phyloP scores from a whole-genome alignment of 108 stramenopile species.

The Phaeodactylum tricornutum region DNA sequence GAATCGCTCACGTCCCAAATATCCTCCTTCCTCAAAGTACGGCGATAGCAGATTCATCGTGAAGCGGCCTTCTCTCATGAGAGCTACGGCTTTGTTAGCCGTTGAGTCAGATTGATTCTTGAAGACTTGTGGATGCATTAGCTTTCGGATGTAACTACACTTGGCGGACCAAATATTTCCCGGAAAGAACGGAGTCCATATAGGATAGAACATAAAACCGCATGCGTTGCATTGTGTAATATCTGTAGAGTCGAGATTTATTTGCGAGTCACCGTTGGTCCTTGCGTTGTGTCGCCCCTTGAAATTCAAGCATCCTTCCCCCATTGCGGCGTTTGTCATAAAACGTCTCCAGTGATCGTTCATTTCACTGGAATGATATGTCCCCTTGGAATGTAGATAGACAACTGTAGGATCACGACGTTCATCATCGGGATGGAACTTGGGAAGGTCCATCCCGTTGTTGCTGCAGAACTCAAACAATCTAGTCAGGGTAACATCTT shows the following conservation, averaged over 20 bases:
- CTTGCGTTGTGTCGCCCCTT: no score
- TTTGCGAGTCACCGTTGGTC: no score
- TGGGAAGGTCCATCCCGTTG: not conserved
- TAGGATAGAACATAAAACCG: conserved; percentile 28
- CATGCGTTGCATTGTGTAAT: conserved; percentile 40
- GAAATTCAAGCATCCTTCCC: not conserved
- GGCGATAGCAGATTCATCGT: not conserved
- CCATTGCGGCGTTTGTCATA: conserved; percentile 3
- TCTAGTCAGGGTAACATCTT: not conserved
- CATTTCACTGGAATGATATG: not conserved
- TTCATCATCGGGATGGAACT: not conserved
- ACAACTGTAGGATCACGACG: not conserved
- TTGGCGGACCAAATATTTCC: conserved; percentile 41
- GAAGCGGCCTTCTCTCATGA: not conserved
- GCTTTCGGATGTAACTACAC: conserved; percentile 32
- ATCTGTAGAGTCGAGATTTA: no score
- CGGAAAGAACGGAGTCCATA: conserved; percentile 36
- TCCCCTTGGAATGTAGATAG: conserved; percentile 4
- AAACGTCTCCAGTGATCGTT: not conserved
- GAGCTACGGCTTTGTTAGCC: not conserved
- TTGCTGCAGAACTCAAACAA: conserved; percentile 3
- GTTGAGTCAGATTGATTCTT: no score
- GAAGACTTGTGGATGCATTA: conserved; percentile 29
- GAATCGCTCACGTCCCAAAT: conserved; percentile 33
- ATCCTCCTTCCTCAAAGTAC: no score